Conservation (phyloP, 345 rosid species). For the Pugionium cornutum region DNA sequence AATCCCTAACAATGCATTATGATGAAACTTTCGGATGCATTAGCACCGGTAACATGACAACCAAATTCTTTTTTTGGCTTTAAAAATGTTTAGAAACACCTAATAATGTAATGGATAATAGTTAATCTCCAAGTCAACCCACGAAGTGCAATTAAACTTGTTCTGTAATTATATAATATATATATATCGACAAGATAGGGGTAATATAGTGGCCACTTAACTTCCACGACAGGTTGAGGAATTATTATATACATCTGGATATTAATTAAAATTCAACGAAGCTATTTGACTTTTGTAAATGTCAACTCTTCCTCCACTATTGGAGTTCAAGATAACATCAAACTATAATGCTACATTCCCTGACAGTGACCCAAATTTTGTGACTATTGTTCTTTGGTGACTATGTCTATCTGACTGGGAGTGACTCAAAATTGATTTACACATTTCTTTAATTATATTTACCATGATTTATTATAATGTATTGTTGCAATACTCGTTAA, state of each 20-base stretch:
- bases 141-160: constrained; percentile 30
- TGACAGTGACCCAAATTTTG: constrained; percentile 15
- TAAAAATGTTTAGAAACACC: background rate
- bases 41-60: background rate
- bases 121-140: constrained; percentile 29
- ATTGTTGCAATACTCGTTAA: no score
- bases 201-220: constrained; percentile 35
- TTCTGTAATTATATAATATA: background rate
- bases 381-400: background rate
- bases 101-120: constrained; percentile 10
- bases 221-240: constrained; percentile 22
- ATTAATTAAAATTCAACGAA: constrained; percentile 22
- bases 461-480: no score
- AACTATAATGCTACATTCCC: constrained; percentile 19
- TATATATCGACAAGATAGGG: constrained; percentile 21
- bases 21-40: no score
- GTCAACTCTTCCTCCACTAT: constrained; percentile 38
- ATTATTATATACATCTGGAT: constrained; percentile 15
- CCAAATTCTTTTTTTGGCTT: no score
- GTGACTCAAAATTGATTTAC: no score
- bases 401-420: no score
- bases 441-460: no score
- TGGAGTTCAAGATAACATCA: constrained; percentile 34
- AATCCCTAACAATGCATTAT: no score
- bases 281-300: constrained; percentile 31